phyloP scores from a whole-genome alignment of 139 green algal genomes.

The Volvox reticuliferus region DNA sequence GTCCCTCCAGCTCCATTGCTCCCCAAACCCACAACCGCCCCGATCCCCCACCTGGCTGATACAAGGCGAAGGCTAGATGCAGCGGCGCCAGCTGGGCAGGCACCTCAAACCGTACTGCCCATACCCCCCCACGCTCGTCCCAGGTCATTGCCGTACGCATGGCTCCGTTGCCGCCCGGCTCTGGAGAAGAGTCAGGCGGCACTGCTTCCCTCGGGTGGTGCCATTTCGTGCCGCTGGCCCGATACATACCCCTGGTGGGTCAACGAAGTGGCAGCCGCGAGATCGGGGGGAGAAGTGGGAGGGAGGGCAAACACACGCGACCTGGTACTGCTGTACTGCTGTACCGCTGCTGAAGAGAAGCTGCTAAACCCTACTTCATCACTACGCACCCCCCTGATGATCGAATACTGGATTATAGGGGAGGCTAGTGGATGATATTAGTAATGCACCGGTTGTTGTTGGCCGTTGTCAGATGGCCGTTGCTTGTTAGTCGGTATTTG shows the following conservation, averaged over 20 bases:
- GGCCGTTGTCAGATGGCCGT: too few species aligned
- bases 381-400: too few species aligned
- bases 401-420: too few species aligned
- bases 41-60: slow-evolving; percentile 50
- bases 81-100: slow-evolving; percentile 58
- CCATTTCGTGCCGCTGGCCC: slow-evolving; percentile 52
- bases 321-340: too few species aligned
- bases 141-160: slow-evolving; percentile 57
- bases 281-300: neutral
- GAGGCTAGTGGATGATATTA: too few species aligned
- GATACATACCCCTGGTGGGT: slow-evolving; percentile 63
- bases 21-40: neutral
- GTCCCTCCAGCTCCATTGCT: neutral
- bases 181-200: slow-evolving; percentile 35
- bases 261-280: neutral
- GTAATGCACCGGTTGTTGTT: too few species aligned
- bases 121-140: neutral
- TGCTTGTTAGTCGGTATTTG: too few species aligned
- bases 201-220: slow-evolving; percentile 57
- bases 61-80: slow-evolving; percentile 60
- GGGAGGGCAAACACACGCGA: too few species aligned
- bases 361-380: too few species aligned
- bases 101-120: slow-evolving; percentile 44
- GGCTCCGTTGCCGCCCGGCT: slow-evolving; percentile 27
- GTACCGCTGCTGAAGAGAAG: too few species aligned